Percentiles rank a stretch among this genome's conserved stretches.
phyloP scores from a whole-genome alignment of 768 basidiomycete species.

The Tephrocybe sp. region DNA sequence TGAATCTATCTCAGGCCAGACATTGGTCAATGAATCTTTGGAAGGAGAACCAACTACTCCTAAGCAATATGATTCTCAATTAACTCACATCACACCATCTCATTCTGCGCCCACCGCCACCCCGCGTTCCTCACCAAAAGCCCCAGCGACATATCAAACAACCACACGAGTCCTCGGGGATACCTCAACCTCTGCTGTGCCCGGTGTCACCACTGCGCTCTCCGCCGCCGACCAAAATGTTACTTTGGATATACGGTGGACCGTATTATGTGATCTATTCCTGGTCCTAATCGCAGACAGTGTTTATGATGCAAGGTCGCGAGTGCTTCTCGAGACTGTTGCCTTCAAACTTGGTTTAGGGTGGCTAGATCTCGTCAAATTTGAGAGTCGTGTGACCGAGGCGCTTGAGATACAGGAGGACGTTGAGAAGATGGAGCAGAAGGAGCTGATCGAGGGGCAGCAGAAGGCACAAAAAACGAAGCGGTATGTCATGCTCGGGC shows the following conservation, averaged over 20 bases:
- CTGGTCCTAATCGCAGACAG: constrained; percentile 94
- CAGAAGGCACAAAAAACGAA: constrained; percentile 66
- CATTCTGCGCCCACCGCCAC: constrained; percentile 9
- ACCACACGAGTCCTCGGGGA: constrained; percentile 64
- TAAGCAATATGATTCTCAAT: constrained; percentile 20
- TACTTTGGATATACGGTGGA: constrained; percentile 98
- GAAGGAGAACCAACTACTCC: constrained; percentile 28
- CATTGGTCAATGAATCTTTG: constrained; percentile 34
- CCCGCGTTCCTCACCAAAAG: constrained; percentile 9
- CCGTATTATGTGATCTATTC: constrained; percentile 95
- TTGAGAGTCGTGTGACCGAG: constrained; percentile 93
- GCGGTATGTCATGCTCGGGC: constrained; percentile 89
- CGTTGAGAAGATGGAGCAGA: constrained; percentile 72
- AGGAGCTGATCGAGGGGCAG: constrained; percentile 69
- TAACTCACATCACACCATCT: constrained; percentile 12
- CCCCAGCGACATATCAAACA: constrained; percentile 45
- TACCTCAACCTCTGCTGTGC: constrained; percentile 61
- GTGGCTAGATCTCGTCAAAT: constrained; percentile 92
- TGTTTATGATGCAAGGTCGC: constrained; percentile 95
- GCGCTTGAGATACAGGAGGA: constrained; percentile 97
- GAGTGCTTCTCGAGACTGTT: constrained; percentile 85
- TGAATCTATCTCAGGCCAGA: constrained; percentile 42
- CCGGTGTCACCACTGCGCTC: constrained; percentile 84
- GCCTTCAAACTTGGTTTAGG: constrained; percentile 86
- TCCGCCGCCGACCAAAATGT: constrained; percentile 87